These are phyloP conservation scores for Taphrina betulina DNA, from an alignment of 1,139 yeast species.

Conservation along the genomic window DNA sequence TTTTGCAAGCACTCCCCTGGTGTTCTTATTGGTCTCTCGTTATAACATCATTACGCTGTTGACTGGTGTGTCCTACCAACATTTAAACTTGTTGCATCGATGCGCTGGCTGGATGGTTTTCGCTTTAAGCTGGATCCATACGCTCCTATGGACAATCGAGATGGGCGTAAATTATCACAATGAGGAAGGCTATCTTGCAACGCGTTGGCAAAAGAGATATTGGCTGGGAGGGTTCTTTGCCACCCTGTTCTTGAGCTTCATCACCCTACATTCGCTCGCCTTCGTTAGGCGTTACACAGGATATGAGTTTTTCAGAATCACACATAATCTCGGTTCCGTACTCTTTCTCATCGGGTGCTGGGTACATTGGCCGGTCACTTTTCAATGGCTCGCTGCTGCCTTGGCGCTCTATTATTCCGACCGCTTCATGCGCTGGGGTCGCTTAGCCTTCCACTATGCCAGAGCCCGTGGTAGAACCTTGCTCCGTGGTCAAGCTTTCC, in stretches of 20 bases:
- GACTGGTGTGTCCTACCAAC: conserved; percentile 62
- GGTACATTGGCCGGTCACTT: conserved; percentile 26
- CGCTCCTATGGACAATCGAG: conserved; percentile 41
- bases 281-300: conserved; percentile 45
- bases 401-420: conserved; percentile 15
- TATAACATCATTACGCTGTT: conserved; percentile 57
- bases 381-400: conserved; percentile 14
- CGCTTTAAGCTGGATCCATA: conserved; percentile 47
- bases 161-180: conserved; percentile 44
- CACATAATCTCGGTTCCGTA: conserved; percentile 44
- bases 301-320: conserved; percentile 51
- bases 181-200: conserved; percentile 47
- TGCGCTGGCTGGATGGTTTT: conserved; percentile 58
- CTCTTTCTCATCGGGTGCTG: conserved; percentile 24
- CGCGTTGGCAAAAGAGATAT: conserved; percentile 40
- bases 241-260: conserved; percentile 46
- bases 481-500: conserved; percentile 41
- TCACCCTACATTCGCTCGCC: conserved; percentile 41
- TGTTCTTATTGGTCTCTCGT: conserved; percentile 61
- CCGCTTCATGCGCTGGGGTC: background rate
- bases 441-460: background rate
- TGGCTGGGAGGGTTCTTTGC: conserved; percentile 51
- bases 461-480: conserved; percentile 41
- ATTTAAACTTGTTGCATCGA: conserved; percentile 59
- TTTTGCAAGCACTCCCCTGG: conserved; percentile 54